phyloP scores from a whole-genome alignment of 2,329 filamentous ascomycete species.

The Diaporthe caulivora region DNA sequence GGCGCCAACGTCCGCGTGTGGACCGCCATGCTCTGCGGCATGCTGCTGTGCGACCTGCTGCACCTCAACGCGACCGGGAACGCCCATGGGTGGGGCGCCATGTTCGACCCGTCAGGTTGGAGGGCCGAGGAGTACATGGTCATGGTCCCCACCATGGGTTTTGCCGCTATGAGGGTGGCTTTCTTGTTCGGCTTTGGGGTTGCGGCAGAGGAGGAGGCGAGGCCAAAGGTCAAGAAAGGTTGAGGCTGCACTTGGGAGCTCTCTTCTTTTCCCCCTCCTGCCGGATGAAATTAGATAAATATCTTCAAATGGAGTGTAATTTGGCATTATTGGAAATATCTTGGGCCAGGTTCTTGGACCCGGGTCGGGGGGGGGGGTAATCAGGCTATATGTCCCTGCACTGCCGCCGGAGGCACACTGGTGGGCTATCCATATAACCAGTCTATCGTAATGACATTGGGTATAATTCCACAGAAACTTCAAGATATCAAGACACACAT shows the following conservation, averaged over 20 bases:
- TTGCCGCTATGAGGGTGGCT: constrained; percentile 48
- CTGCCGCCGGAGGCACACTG: neutral
- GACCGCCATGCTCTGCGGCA: constrained; percentile 43
- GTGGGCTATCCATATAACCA: neutral
- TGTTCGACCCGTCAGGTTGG: constrained; percentile 48
- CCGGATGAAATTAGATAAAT: neutral
- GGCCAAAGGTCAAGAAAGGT: constrained; percentile 35
- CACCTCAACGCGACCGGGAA: constrained; percentile 50
- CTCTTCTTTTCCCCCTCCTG: neutral
- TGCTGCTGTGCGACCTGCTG: constrained; percentile 46
- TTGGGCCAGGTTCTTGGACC: neutral
- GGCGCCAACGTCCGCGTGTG: constrained; percentile 46
- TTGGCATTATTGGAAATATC: neutral
- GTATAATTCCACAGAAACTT: neutral
- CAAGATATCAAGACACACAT: neutral
- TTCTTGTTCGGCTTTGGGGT: constrained; percentile 53
- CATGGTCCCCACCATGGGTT: constrained; percentile 48
- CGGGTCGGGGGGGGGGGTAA: neutral
- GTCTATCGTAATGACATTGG: constrained; percentile 16
- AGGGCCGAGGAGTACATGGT: constrained; percentile 53
- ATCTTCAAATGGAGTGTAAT: neutral
- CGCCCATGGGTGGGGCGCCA: constrained; percentile 47
- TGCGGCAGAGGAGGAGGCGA: neutral
- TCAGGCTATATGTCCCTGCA: neutral
- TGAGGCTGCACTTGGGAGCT: neutral